These are phyloP conservation scores for Nidula microcarpa DNA, from an alignment of 768 basidiomycete species.

Conservation along the genomic window DNA sequence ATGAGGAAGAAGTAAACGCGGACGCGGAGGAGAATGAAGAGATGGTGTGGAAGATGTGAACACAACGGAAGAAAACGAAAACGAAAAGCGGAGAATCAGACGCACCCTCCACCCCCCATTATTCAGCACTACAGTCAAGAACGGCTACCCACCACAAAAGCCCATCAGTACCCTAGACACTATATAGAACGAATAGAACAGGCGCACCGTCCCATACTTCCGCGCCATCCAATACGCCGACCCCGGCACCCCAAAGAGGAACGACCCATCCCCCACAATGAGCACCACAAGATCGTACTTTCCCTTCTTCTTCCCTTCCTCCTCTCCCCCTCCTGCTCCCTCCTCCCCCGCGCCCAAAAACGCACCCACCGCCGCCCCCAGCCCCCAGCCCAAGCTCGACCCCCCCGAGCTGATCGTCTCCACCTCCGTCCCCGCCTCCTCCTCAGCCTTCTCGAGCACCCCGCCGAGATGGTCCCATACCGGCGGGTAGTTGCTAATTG, in stretches of 20 bases:
- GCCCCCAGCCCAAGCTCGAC: slow-evolving; percentile 64
- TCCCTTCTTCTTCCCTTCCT: slow-evolving; percentile 5
- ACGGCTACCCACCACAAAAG: slow-evolving; percentile 40
- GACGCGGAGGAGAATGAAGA: too few species aligned
- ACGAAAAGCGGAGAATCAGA: not conserved
- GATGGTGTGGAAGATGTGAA: too few species aligned
- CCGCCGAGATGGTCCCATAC: slow-evolving; percentile 62
- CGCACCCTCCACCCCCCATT: slow-evolving; percentile 67
- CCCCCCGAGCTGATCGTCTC: slow-evolving; percentile 63
- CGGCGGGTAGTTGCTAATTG: slow-evolving; percentile 50
- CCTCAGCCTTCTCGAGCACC: slow-evolving; percentile 55
- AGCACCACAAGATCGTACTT: slow-evolving; percentile 51
- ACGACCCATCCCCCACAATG: slow-evolving; percentile 71
- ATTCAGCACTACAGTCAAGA: slow-evolving; percentile 67
- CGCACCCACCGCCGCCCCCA: slow-evolving; percentile 64
- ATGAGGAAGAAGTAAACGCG: too few species aligned
- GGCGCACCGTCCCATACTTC: slow-evolving; percentile 58
- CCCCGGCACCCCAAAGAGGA: slow-evolving; percentile 62
- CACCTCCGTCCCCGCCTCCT: slow-evolving; percentile 65
- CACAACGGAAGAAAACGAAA: too few species aligned
- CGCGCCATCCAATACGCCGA: slow-evolving; percentile 74
- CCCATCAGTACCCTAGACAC: not conserved
- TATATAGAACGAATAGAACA: not conserved
- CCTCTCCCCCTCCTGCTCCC: not conserved
- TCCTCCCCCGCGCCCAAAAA: slow-evolving; percentile 36